Evolutionary conservation across 2,329 filamentous ascomycete species (phyloP).

Genomic region (Atkinsonella hypoxylon): DNA sequence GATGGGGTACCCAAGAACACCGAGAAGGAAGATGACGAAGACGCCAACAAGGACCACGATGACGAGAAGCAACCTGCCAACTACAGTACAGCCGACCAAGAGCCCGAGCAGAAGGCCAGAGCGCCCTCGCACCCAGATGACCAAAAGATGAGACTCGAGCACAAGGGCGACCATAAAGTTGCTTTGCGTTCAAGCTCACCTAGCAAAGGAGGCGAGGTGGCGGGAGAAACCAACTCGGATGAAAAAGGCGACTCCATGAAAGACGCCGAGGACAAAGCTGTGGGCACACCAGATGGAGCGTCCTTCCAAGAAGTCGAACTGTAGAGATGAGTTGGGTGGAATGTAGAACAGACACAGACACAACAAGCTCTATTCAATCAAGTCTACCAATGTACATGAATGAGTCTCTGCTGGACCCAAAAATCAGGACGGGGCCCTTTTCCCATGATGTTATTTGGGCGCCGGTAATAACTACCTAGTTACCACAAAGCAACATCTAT

Average conservation of each 20-base stretch:
- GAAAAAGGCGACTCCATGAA: constrained; percentile 22
- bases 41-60: constrained; percentile 10
- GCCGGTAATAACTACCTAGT: too few species aligned
- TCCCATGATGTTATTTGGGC: too few species aligned
- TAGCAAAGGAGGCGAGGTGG: constrained; percentile 14
- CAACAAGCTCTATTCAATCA: neutral
- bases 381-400: neutral
- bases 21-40: constrained; percentile 11
- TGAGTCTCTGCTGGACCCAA: too few species aligned
- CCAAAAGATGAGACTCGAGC: constrained; percentile 44
- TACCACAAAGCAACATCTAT: too few species aligned
- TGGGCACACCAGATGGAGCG: constrained; percentile 39
- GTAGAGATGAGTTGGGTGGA: constrained; percentile 19
- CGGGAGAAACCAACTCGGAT: constrained; percentile 18
- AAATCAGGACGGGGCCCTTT: too few species aligned
- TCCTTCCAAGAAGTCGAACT: constrained; percentile 55
- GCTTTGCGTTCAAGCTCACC: constrained; percentile 30
- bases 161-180: constrained; percentile 42
- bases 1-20: constrained; percentile 17
- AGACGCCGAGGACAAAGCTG: constrained; percentile 26
- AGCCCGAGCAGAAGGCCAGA: constrained; percentile 26
- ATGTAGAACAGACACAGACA: neutral
- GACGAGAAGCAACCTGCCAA: constrained; percentile 16
- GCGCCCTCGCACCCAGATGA: constrained; percentile 27
- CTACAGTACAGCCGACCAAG: neutral